A percentile compares a stretch with the other conserved stretches of the same genome.
Evolutionary conservation across 371 early-diverging fungal genomes (phyloP).

Genomic region (Paraphysoderma sedebokerense): DNA sequence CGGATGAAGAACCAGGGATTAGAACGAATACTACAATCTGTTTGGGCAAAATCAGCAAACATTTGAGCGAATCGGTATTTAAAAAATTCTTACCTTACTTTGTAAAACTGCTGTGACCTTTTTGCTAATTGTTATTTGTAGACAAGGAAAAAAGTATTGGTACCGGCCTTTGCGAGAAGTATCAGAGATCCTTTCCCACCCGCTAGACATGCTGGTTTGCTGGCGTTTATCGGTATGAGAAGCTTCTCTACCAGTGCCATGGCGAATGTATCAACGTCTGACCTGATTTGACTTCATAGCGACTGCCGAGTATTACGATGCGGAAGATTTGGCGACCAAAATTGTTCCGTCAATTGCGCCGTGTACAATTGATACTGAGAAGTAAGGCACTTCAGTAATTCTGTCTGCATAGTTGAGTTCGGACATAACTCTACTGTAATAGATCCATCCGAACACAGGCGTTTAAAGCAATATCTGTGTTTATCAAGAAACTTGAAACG

Average conservation of each 20-base stretch:
- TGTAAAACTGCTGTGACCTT: not conserved
- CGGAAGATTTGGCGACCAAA: slow-evolving; percentile 46
- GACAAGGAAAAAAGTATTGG: slow-evolving; percentile 55
- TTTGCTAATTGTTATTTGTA: slow-evolving; percentile 7
- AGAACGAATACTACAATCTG: slow-evolving; percentile 88
- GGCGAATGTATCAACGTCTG: not conserved
- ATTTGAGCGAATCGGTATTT: slow-evolving; percentile 47
- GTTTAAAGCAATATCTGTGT: too few relatives aligned
- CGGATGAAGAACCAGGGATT: slow-evolving; percentile 87
- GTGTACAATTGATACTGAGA: slow-evolving; percentile 69
- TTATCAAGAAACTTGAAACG: too few relatives aligned
- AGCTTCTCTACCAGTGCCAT: not conserved
- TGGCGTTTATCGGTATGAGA: slow-evolving; percentile 49
- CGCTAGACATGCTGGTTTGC: slow-evolving; percentile 70
- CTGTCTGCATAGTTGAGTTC: too few relatives aligned
- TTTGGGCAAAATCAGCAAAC: slow-evolving; percentile 66
- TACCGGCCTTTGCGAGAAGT: slow-evolving; percentile 62
- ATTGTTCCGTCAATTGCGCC: slow-evolving; percentile 59
- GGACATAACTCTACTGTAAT: too few relatives aligned
- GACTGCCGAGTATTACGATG: slow-evolving; percentile 47
- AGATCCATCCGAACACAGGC: too few relatives aligned
- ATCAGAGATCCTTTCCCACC: slow-evolving; percentile 85
- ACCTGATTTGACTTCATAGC: slow-evolving; percentile 29
- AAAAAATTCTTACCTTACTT: not conserved
- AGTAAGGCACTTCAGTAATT: too few relatives aligned